A percentile compares a stretch with the other conserved stretches of the same genome.
Conservation (phyloP, 352 stramenopile species). For the Phytopythium oedochilum region DNA sequence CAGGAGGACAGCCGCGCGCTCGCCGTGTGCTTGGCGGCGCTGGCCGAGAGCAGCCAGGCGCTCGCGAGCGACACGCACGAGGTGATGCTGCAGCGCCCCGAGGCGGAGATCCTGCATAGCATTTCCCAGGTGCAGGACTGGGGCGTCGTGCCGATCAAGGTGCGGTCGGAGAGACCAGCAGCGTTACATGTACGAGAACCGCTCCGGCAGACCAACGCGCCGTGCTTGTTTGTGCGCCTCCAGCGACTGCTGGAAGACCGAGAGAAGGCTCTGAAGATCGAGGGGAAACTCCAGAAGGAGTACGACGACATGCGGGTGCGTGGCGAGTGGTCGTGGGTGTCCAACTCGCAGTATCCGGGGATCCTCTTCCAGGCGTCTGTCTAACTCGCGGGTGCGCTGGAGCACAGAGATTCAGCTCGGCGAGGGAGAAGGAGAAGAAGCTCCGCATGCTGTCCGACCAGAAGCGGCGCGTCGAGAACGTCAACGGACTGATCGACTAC, state of each 20-base stretch:
- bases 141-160: constrained; percentile 79
- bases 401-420: constrained; percentile 15
- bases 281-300: constrained; percentile 71
- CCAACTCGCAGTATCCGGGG: too few relatives aligned
- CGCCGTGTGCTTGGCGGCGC: constrained; percentile 37
- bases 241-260: constrained; percentile 76
- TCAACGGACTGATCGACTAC: constrained; percentile 64
- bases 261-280: constrained; percentile 78
- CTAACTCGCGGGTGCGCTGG: background rate
- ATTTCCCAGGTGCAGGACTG: constrained; percentile 80
- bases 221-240: background rate
- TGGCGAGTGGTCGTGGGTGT: constrained; percentile 1
- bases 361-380: too few relatives aligned
- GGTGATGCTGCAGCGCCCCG: constrained; percentile 64
- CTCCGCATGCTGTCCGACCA: constrained; percentile 79
- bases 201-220: too few relatives aligned
- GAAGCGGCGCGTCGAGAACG: constrained; percentile 79
- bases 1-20: constrained; percentile 48
- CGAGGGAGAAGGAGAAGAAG: constrained; percentile 78
- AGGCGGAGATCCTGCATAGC: constrained; percentile 63
- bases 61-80: constrained; percentile 71
- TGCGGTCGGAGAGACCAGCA: constrained; percentile 7
- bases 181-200: too few relatives aligned
- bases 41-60: constrained; percentile 44
- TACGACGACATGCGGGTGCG: constrained; percentile 60